Percentiles rank a stretch among this genome's conserved stretches.
Conservation (phyloP, 73 alveolate species). For the Symbiodinium pilosum region DNA sequence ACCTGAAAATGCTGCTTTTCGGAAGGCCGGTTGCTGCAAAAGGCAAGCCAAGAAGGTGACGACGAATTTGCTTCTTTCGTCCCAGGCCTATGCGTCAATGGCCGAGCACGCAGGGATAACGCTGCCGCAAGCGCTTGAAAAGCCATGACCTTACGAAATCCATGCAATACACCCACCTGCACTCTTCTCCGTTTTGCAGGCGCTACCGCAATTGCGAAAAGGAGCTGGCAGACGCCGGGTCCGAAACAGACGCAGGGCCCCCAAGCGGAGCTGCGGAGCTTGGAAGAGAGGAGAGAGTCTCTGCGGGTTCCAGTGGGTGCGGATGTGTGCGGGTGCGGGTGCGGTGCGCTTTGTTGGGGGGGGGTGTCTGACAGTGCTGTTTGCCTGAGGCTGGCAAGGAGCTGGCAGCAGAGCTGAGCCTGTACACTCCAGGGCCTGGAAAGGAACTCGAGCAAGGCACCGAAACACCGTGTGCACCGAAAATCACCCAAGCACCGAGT, state of each 20-base stretch:
- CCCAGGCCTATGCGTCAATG: slow-evolving; percentile 78
- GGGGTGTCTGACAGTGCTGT: too few relatives aligned
- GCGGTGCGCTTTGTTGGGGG: too few relatives aligned
- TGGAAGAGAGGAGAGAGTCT: too few relatives aligned
- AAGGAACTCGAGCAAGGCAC: slow-evolving; percentile 66
- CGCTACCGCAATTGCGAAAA: background rate
- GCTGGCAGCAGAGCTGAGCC: slow-evolving; percentile 51
- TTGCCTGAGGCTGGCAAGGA: slow-evolving; percentile 54
- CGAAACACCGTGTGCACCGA: too few relatives aligned
- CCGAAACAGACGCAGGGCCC: too few relatives aligned
- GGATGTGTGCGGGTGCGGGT: background rate
- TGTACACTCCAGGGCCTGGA: slow-evolving; percentile 56
- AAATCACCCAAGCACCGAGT: too few relatives aligned
- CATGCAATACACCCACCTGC: background rate
- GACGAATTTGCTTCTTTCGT: background rate
- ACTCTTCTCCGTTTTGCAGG: background rate
- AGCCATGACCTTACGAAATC: background rate
- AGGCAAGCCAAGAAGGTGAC: background rate
- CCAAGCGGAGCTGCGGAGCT: too few relatives aligned
- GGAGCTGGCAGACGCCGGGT: background rate
- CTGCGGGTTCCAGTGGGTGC: background rate
- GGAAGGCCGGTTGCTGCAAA: slow-evolving; percentile 72
- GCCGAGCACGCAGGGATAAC: slow-evolving; percentile 76
- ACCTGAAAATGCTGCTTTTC: slow-evolving; percentile 91
- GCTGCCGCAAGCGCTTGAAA: slow-evolving; percentile 81